These are phyloP conservation scores for Pseudoneurospora amorphoporcata DNA, from an alignment of 495 filamentous ascomycete genomes.

Conservation along the genomic window DNA sequence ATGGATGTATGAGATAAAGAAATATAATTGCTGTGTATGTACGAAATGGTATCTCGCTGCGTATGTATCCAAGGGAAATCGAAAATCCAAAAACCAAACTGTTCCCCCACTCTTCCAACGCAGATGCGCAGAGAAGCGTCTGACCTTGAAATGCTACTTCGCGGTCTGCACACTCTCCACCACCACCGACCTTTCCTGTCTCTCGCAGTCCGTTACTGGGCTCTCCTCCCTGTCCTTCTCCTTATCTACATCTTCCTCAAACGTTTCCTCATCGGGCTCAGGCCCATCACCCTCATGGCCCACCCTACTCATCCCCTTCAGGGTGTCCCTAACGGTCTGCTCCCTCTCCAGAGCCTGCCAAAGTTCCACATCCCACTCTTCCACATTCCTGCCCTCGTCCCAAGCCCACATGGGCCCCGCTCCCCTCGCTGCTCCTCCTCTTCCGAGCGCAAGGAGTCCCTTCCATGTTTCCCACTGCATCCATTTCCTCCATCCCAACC, in stretches of 20 bases:
- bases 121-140: not conserved
- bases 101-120: not conserved
- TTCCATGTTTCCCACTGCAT: slow-evolving; percentile 55
- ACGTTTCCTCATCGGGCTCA: not conserved
- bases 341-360: slow-evolving; percentile 39
- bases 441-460: slow-evolving; percentile 45
- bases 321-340: slow-evolving; percentile 18
- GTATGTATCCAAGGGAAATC: not conserved
- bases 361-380: slow-evolving; percentile 36
- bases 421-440: slow-evolving; percentile 3
- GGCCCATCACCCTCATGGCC: slow-evolving; percentile 3
- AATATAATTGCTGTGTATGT: not conserved
- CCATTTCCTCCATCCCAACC: slow-evolving; percentile 20
- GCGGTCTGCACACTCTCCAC: not conserved
- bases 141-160: not conserved
- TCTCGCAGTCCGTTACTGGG: not conserved
- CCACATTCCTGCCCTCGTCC: slow-evolving; percentile 18
- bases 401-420: slow-evolving; percentile 3
- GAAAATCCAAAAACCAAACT: not conserved
- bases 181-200: not conserved
- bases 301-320: slow-evolving; percentile 20
- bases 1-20: not conserved
- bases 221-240: not conserved
- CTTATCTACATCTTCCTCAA: not conserved
- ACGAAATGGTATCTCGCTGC: not conserved